These are phyloP conservation scores for Baorangia bicolor DNA, from an alignment of 768 basidiomycete genomes.

Conservation along the genomic window DNA sequence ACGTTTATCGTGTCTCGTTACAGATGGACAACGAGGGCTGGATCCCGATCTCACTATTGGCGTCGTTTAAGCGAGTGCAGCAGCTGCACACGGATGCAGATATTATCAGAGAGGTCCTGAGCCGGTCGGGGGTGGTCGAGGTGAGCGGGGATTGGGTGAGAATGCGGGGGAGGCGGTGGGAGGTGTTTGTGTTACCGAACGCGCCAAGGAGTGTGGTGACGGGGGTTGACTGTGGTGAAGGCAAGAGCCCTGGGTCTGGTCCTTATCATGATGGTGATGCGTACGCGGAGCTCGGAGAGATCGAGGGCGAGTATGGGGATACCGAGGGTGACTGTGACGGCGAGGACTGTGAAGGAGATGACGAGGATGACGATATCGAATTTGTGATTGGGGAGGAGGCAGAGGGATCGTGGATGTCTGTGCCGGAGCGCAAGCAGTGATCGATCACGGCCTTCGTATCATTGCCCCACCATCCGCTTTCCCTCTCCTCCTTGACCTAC, in stretches of 20 bases:
- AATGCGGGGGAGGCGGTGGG: conserved; percentile 59
- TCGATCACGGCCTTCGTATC: neutral
- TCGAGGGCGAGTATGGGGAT: conserved; percentile 23
- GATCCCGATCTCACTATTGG: conserved; percentile 78
- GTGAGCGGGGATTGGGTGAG: conserved; percentile 69
- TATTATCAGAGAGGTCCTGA: conserved; percentile 69
- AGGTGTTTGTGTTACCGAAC: conserved; percentile 55
- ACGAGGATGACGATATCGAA: conserved; percentile 76
- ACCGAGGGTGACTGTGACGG: conserved; percentile 31
- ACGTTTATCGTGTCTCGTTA: neutral
- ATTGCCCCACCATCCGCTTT: neutral
- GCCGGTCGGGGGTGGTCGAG: conserved; percentile 66
- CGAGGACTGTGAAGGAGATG: conserved; percentile 42
- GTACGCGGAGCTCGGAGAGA: conserved; percentile 6
- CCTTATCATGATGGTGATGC: neutral
- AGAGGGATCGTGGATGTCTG: conserved; percentile 37
- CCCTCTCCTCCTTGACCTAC: neutral
- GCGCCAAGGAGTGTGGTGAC: conserved; percentile 47
- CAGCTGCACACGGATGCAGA: conserved; percentile 57
- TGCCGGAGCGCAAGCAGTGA: conserved; percentile 31
- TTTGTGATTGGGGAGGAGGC: conserved; percentile 60
- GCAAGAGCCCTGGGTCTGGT: neutral
- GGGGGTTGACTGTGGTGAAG: neutral
- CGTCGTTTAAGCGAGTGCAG: conserved; percentile 84
- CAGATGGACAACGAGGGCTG: conserved; percentile 92